Percentiles rank a stretch among this genome's conserved stretches.
phyloP scores from a whole-genome alignment of 306 rosid genomes.

The Arachis hypogaea region DNA sequence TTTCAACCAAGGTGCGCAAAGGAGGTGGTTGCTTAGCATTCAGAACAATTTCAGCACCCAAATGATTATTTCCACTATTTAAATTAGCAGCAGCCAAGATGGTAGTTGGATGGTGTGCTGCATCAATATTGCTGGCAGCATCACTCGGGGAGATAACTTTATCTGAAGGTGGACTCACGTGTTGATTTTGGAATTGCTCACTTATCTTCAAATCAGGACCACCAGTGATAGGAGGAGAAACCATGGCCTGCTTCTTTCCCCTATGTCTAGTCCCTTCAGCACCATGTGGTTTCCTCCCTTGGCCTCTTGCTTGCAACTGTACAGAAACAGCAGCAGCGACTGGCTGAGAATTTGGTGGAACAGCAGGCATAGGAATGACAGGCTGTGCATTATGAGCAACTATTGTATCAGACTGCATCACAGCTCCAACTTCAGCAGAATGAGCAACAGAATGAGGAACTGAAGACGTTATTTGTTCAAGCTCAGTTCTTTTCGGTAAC shows the following conservation, averaged over 20 bases:
- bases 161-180: slow-evolving; percentile 44
- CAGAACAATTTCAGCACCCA: slow-evolving; percentile 47
- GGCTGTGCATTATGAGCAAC: slow-evolving; percentile 48
- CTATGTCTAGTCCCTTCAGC: slow-evolving; percentile 67
- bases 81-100: slow-evolving; percentile 51
- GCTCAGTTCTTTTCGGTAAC: slow-evolving; percentile 48
- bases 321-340: slow-evolving; percentile 47
- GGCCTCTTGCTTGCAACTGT: slow-evolving; percentile 63
- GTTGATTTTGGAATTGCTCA: slow-evolving; percentile 54
- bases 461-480: slow-evolving; percentile 49
- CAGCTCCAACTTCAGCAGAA: slow-evolving; percentile 46
- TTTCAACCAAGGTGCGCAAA: slow-evolving; percentile 52
- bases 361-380: slow-evolving; percentile 46
- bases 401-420: slow-evolving; percentile 43
- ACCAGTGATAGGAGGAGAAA: slow-evolving; percentile 52
- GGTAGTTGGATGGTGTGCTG: slow-evolving; percentile 46
- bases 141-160: slow-evolving; percentile 50
- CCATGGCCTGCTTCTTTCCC: slow-evolving; percentile 71
- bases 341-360: slow-evolving; percentile 46
- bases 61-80: slow-evolving; percentile 44
- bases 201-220: slow-evolving; percentile 56
- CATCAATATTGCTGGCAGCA: slow-evolving; percentile 43
- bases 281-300: slow-evolving; percentile 57
- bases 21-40: slow-evolving; percentile 52
- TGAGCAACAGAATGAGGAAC: slow-evolving; percentile 49